These are phyloP conservation scores for Fusarium azukiicola DNA, from an alignment of 2,329 filamentous ascomycete species.

Conservation along the genomic window DNA sequence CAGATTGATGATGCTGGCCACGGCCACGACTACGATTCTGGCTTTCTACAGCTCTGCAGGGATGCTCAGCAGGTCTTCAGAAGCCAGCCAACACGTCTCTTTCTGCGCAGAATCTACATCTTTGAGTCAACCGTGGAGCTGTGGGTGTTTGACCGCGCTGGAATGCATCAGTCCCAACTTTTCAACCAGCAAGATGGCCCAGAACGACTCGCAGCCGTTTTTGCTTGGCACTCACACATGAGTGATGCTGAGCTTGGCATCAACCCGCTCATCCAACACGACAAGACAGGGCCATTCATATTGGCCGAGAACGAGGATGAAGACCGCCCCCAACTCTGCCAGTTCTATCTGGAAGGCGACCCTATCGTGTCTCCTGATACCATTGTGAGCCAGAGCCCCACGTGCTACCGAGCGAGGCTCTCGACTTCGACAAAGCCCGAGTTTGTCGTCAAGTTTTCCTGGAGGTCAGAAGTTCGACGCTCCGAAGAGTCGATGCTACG, in stretches of 20 bases:
- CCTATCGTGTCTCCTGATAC: constrained; percentile 33
- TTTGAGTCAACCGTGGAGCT: background rate
- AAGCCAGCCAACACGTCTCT: background rate
- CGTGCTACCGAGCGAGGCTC: constrained; percentile 37
- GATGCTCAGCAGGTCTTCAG: background rate
- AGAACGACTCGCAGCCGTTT: background rate
- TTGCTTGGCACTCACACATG: constrained; percentile 33
- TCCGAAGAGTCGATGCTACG: constrained; percentile 43
- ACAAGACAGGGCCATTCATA: constrained; percentile 26
- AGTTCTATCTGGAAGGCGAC: constrained; percentile 13
- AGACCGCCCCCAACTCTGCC: constrained; percentile 1
- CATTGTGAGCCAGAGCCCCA: constrained; percentile 45
- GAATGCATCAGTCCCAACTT: background rate
- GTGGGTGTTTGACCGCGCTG: background rate
- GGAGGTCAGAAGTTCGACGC: constrained; percentile 18
- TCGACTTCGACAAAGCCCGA: background rate
- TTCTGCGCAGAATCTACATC: background rate
- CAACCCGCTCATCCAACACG: constrained; percentile 14
- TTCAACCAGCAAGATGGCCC: constrained; percentile 24
- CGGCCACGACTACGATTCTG: background rate
- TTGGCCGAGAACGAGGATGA: constrained; percentile 4
- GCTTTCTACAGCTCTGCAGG: background rate
- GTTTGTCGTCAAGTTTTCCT: constrained; percentile 46
- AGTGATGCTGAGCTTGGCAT: constrained; percentile 29
- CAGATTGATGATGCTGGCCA: background rate